phyloP scores from a whole-genome alignment of 306 rosid species.

The Gastrolobium villosum region DNA sequence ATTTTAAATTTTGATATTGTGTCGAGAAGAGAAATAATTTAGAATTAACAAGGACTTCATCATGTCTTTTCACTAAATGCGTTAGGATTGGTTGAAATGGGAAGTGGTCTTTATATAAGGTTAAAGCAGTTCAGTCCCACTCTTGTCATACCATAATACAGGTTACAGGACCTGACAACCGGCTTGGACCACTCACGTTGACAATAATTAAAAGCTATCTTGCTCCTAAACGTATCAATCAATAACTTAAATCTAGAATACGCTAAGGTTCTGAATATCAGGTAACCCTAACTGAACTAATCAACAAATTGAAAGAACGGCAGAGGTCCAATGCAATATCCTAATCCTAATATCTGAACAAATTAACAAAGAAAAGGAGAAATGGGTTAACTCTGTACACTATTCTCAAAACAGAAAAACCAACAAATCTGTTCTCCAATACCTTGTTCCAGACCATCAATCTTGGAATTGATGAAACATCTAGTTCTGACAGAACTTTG shows the following conservation, averaged over 20 bases:
- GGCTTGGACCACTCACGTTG: neutral
- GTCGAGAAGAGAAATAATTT: neutral
- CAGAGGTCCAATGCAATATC: constrained; percentile 2
- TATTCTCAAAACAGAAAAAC: constrained; percentile 8
- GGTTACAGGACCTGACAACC: constrained; percentile 2
- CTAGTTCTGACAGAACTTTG: constrained; percentile 87
- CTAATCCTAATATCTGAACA: constrained; percentile 6
- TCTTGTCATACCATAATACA: constrained; percentile 21
- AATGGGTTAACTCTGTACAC: constrained; percentile 4
- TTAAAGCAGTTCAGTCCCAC: constrained; percentile 8
- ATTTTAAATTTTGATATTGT: neutral
- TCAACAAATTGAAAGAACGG: constrained; percentile 19
- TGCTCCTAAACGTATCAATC: neutral
- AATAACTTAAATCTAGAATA: constrained; percentile 12
- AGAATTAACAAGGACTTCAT: constrained; percentile 29
- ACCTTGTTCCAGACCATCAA: constrained; percentile 99
- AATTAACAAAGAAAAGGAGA: constrained; percentile 29
- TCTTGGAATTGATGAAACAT: constrained; percentile 83
- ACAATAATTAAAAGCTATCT: neutral
- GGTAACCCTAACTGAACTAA: neutral
- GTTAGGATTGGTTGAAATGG: neutral
- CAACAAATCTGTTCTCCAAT: constrained; percentile 18
- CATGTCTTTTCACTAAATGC: neutral
- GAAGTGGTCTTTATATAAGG: neutral
- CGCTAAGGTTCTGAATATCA: constrained; percentile 23